Evolutionary conservation across 305 asterid species (phyloP), one percentile per base, ranked within the genome.

Genomic region (Fraxinus xanthoxyloides): DNA sequence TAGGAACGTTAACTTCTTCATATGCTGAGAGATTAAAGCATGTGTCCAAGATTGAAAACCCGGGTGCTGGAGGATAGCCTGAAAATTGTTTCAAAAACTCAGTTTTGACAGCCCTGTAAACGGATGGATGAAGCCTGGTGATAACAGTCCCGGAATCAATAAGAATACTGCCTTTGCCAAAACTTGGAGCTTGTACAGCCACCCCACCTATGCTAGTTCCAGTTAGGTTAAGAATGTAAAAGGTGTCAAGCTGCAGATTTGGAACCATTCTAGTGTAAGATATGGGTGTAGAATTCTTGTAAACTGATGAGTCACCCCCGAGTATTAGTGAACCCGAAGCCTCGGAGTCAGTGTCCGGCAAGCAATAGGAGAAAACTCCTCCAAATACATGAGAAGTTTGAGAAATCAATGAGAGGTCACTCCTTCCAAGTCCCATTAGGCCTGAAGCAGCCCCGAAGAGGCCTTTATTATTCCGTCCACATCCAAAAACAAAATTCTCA

Each of bases 71-170:
- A 4, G 98, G 97, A 24, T 87, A 95, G 6, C 97, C 94, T 3
- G 89, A 81, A 78, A 95, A 92, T 83, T 95, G 98, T 85, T 88
- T 92, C 93, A 93, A 86, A 90, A 95, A 92, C 87, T 93, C 97
- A 0, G 87, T 67, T 46, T 87, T 95, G 21, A 92, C 59, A 2
- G 89, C 90, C 51, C 46, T 79, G 91, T 95, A 91, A 4, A 91
- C 81, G 5, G 98, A 91, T 1, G 98, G 98, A 1, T 92, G 93
- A 61, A 95, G 90, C 83, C 98, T 88, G 0, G 97, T 82, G 61
- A 95, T 92, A 13, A 95, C 98, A 0, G 97, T 95, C 65, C 98
- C 98, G 0, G 98, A 95, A 79, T 95, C 98, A 26, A 95, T 91
- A n/a, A 95, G 81, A 48, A 91, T 85, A 21, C 91, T 93, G 8